Percentiles rank a stretch among this genome's conserved stretches.
These are phyloP conservation scores for Aegilops longissima DNA, from an alignment of 176 grass and related monocot species.

Conservation along the genomic window DNA sequence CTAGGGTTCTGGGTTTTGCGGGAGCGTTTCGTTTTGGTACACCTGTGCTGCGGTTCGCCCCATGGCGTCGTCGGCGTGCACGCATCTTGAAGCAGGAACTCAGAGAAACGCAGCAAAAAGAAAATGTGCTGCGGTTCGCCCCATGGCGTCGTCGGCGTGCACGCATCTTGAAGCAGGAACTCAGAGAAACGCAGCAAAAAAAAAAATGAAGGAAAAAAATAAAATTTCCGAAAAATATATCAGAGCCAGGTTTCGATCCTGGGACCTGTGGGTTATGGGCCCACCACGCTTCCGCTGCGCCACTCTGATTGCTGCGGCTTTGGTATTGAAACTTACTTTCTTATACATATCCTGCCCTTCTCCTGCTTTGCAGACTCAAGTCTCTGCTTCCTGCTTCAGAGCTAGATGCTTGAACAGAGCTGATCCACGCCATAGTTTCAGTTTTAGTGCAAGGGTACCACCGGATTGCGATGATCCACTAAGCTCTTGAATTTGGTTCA, in stretches of 20 bases:
- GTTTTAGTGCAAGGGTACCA: no score
- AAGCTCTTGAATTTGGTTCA: no score
- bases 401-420: neutral
- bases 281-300: conserved; percentile 91
- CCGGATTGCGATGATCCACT: no score
- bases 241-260: conserved; percentile 51
- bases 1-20: conserved; percentile 63
- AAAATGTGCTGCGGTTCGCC: neutral
- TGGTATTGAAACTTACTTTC: neutral
- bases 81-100: no score
- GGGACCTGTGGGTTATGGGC: conserved; percentile 96
- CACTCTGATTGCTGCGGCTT: conserved; percentile 47
- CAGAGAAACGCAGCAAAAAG: no score
- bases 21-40: neutral
- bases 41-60: neutral
- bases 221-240: conserved; percentile 5
- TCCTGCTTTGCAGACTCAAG: neutral
- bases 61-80: no score
- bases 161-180: no score
- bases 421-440: neutral
- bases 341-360: neutral
- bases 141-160: no score
- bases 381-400: neutral
- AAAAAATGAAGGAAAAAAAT: no score
- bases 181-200: no score